A percentile compares a stretch with the other conserved stretches of the same genome.
phyloP scores from a whole-genome alignment of 2,329 filamentous ascomycete species.

The Ceratocystis lukuohia region DNA sequence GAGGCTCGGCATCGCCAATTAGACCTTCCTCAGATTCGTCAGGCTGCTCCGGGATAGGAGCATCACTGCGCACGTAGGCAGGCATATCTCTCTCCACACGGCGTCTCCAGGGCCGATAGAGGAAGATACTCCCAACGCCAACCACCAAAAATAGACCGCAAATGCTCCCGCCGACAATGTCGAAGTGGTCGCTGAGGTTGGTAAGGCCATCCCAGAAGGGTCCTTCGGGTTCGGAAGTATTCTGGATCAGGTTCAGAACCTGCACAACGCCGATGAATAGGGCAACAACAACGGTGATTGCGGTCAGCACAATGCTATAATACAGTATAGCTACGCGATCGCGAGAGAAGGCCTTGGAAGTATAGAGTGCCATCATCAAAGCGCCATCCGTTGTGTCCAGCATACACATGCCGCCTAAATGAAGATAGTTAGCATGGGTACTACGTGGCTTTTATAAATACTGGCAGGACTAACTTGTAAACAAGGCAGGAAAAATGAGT shows the following conservation, averaged over 20 bases:
- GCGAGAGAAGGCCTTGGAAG: constrained; percentile 60
- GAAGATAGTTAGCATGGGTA: neutral
- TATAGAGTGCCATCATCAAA: constrained; percentile 89
- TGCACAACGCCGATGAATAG: constrained; percentile 79
- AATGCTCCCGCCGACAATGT: constrained; percentile 74
- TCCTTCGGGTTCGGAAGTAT: constrained; percentile 59
- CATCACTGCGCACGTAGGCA: constrained; percentile 11
- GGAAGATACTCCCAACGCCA: constrained; percentile 56
- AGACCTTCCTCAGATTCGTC: constrained; percentile 13
- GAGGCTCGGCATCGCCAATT: neutral
- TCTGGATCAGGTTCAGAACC: constrained; percentile 62
- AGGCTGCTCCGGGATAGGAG: neutral
- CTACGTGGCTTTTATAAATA: neutral
- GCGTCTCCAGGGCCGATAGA: constrained; percentile 68
- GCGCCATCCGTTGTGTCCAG: constrained; percentile 87
- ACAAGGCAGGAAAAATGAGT: constrained; percentile 76
- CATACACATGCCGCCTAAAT: constrained; percentile 79
- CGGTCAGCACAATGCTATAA: constrained; percentile 79
- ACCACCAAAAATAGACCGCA: constrained; percentile 73
- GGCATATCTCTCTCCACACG: constrained; percentile 29
- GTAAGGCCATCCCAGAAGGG: constrained; percentile 85
- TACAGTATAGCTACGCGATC: constrained; percentile 86
- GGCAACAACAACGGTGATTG: constrained; percentile 70
- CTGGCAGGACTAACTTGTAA: constrained; percentile 49
- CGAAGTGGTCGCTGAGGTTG: constrained; percentile 63